phyloP scores from a whole-genome alignment of 1,284 basidiomycete species.

The Ganoderma meredithae region DNA sequence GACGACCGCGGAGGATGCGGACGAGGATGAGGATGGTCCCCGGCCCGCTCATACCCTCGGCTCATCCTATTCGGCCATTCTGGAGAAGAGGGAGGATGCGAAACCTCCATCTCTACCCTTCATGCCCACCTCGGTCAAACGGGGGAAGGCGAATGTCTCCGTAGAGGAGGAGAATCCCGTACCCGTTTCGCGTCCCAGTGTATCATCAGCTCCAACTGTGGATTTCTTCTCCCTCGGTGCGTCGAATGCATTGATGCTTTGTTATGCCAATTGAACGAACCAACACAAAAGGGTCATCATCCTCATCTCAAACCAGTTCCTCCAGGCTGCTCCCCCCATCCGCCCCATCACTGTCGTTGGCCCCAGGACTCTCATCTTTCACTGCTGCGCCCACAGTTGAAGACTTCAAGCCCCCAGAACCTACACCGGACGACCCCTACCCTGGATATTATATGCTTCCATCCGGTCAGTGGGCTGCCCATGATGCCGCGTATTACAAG shows the following conservation, averaged over 20 bases:
- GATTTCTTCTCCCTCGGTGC: slow-evolving; percentile 75
- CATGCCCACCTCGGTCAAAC: slow-evolving; percentile 63
- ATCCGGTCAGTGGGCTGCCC: slow-evolving; percentile 79
- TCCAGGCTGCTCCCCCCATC: slow-evolving; percentile 33
- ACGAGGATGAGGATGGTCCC: slow-evolving; percentile 28
- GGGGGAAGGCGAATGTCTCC: slow-evolving; percentile 67
- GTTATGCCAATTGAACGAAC: background rate
- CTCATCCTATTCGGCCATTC: slow-evolving; percentile 20
- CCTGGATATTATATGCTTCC: slow-evolving; percentile 91
- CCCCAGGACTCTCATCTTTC: slow-evolving; percentile 40
- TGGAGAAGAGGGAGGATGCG: slow-evolving; percentile 29
- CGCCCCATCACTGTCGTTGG: slow-evolving; percentile 35
- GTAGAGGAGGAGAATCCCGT: slow-evolving; percentile 57
- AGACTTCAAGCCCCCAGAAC: slow-evolving; percentile 79
- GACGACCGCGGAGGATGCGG: slow-evolving; percentile 37
- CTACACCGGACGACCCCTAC: slow-evolving; percentile 78
- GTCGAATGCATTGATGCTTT: slow-evolving; percentile 6
- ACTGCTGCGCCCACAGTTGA: slow-evolving; percentile 75
- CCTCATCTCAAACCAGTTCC: slow-evolving; percentile 24
- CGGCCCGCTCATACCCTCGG: slow-evolving; percentile 17
- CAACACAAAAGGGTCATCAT: slow-evolving; percentile 27
- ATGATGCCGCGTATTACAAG: slow-evolving; percentile 81
- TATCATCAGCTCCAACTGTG: slow-evolving; percentile 50
- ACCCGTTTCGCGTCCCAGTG: slow-evolving; percentile 37
- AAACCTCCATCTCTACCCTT: slow-evolving; percentile 50